Evolutionary conservation across 305 asterid genomes (phyloP).

Genomic region (Plantago coronopus): DNA sequence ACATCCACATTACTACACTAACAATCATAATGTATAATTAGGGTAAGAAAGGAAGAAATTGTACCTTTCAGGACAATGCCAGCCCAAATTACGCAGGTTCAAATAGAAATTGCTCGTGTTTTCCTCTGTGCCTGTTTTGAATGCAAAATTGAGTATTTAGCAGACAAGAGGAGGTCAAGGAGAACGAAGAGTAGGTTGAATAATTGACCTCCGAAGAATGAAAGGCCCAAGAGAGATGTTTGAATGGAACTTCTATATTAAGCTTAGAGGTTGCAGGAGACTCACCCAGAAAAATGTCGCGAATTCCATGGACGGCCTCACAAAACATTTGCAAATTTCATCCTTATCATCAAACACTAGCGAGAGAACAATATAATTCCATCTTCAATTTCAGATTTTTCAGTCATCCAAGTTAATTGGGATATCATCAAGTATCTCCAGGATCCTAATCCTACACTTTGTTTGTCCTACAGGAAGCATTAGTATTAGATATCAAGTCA

Average conservation of each 20-base stretch:
- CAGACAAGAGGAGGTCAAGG: conserved; percentile 6
- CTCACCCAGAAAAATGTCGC: conserved; percentile 1
- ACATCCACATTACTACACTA: not conserved
- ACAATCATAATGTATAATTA: not conserved
- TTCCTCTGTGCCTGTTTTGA: not conserved
- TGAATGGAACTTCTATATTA: conserved; percentile 1
- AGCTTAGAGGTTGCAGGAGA: not conserved
- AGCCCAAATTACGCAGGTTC: conserved; percentile 15
- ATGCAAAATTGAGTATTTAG: not conserved
- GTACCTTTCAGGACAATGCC: conserved; percentile 34
- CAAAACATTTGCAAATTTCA: not conserved
- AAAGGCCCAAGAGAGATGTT: not conserved
- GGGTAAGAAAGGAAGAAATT: not conserved
- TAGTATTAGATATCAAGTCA: too few species aligned
- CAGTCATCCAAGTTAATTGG: too few species aligned
- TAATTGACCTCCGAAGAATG: conserved; percentile 9
- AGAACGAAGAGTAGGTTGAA: not conserved
- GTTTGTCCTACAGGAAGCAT: too few species aligned
- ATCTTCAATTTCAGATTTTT: too few species aligned
- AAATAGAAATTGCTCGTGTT: not conserved
- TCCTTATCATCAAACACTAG: too few species aligned
- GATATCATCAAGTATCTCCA: too few species aligned
- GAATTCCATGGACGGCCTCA: conserved; percentile 11
- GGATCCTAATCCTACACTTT: too few species aligned
- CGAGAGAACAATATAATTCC: too few species aligned